Percentiles rank a stretch among this genome's conserved stretches.
phyloP scores from a whole-genome alignment of 1,284 basidiomycete species.

The Ustilago nuda region DNA sequence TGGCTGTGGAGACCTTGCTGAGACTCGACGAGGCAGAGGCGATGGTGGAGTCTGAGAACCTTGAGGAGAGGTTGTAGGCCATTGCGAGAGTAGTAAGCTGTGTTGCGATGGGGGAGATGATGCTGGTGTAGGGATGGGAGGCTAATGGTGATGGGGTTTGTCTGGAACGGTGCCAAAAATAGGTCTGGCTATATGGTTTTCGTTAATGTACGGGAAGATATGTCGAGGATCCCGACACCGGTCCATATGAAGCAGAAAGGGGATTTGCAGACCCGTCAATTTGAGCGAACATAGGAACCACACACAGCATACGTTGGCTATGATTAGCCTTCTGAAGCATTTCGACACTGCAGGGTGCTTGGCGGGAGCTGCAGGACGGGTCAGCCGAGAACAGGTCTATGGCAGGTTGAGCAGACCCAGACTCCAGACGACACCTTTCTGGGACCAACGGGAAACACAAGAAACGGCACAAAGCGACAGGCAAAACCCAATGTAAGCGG shows the following conservation, averaged over 20 bases:
- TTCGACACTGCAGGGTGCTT: conserved; percentile 7
- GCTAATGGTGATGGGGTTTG: background rate
- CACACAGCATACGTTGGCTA: background rate
- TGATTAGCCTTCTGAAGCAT: conserved; percentile 37
- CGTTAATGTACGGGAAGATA: background rate
- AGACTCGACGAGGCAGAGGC: conserved; percentile 35
- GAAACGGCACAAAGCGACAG: conserved; percentile 14
- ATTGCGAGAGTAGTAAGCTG: background rate
- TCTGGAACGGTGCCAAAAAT: conserved; percentile 8
- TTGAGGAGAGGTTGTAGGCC: conserved; percentile 25
- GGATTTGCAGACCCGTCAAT: background rate
- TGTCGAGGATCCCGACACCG: background rate
- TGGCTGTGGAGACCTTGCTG: conserved; percentile 25
- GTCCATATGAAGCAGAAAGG: too few relatives aligned
- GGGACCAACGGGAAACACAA: background rate
- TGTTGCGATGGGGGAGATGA: background rate
- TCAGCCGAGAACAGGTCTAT: background rate
- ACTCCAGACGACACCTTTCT: background rate
- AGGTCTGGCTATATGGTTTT: conserved; percentile 25
- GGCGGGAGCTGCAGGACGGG: background rate
- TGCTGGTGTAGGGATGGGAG: background rate
- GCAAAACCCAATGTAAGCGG: too few relatives aligned
- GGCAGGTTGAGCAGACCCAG: conserved; percentile 1
- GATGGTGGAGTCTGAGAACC: conserved; percentile 46
- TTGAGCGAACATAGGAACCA: background rate